Base-by-base conservation (phyloP, 192 early-diverging fungal genomes). In the Dispira simplex region DNA sequence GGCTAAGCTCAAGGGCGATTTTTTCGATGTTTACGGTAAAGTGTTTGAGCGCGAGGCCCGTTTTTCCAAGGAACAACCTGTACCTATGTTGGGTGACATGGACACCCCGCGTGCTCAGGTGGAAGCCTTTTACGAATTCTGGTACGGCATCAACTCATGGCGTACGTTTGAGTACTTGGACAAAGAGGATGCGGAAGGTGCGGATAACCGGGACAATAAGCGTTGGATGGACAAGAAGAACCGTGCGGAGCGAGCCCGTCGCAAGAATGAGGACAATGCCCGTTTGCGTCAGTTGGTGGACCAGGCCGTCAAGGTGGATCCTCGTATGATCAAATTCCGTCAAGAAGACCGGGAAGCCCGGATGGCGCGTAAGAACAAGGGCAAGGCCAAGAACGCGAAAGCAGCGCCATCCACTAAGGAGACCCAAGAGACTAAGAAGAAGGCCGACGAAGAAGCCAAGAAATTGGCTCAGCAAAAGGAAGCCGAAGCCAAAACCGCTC, bases 251-350 rank as follows among this genome's bases (percentile, higher is more conserved):
- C 86, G 97, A 46, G 81, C 87, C 47, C 85, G 86, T 69, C 81
- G 79, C 65, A 98, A 99, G 89, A 99, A 97, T 82, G 93, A 97
- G 73, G 97, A 99, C 79, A 95, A 84, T 71, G 79, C 85, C 65
- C 85, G 97, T 66, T 68, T 97, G 26, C 84, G 82, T 70, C 81
- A 80, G 53, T 74, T 97, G 62, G 91, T 95, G 44, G 92, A 94
- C 66, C 80, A 83, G 39, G 91, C 91, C 46, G 69, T 95, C 60
- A 77, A 77, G 65, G 48, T 81, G 43, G 97, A 99, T 74, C 95
- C 95, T 54, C 89, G 97, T 64, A 92, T 98, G 77, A 78, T 77
- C 59, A 65, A 77, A 46, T 96, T 92, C 83, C 90, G 86, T 72
- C 86, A 90, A 71, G 87, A 86, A 64, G 97, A 97, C 64, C 91